These are phyloP conservation scores for Chlorella variabilis DNA, from an alignment of 163 green algal species.

Conservation along the genomic window DNA sequence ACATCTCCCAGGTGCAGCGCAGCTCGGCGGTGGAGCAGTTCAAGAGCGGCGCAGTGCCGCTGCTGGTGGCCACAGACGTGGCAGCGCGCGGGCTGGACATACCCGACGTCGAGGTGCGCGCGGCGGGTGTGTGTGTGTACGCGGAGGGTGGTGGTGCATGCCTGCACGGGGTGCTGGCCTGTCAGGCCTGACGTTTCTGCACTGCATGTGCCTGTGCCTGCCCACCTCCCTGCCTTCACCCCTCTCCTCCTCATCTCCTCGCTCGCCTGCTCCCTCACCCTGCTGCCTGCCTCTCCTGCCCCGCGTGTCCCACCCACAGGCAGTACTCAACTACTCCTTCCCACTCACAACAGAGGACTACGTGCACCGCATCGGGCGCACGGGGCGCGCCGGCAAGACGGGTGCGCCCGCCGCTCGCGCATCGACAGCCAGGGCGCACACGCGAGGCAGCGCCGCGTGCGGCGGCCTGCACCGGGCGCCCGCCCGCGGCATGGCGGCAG, in stretches of 20 bases:
- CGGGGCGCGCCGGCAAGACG: constrained; percentile 92
- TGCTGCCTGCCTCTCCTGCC: too few relatives aligned
- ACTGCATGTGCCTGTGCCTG: too few relatives aligned
- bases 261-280: background rate
- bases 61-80: constrained; percentile 89
- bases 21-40: constrained; percentile 85
- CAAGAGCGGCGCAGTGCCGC: constrained; percentile 62
- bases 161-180: too few relatives aligned
- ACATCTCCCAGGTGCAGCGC: constrained; percentile 88
- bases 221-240: too few relatives aligned
- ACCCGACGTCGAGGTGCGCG: constrained; percentile 75
- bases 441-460: too few relatives aligned
- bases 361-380: constrained; percentile 97
- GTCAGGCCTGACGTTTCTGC: too few relatives aligned
- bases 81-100: constrained; percentile 84
- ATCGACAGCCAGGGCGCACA: too few relatives aligned
- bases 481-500: too few relatives aligned
- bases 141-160: background rate
- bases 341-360: constrained; percentile 98
- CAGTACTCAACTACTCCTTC: constrained; percentile 97
- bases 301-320: constrained; percentile 30
- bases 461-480: too few relatives aligned
- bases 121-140: background rate
- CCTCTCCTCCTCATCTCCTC: background rate
- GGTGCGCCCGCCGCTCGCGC: constrained; percentile 32